Evolutionary conservation across 2,329 filamentous ascomycete genomes (phyloP).

Genomic region (Chaetomium globosum): DNA sequence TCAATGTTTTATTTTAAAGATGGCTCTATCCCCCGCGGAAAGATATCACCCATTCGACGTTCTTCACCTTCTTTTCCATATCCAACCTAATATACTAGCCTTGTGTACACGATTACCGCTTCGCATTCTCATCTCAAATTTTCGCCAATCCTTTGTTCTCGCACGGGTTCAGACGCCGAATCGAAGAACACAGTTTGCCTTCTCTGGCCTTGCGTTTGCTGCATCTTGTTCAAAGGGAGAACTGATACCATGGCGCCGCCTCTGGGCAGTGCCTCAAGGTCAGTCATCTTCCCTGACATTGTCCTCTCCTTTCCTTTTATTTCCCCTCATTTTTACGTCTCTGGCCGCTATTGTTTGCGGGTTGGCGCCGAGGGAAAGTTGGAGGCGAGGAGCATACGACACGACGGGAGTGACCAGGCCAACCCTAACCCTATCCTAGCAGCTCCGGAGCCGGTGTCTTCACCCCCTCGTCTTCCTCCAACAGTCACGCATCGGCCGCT

Average conservation of each 20-base stretch:
- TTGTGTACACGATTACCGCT: neutral
- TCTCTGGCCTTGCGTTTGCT: neutral
- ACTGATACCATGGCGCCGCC: neutral
- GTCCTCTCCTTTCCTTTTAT: neutral
- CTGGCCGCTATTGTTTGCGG: neutral
- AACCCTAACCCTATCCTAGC: constrained; percentile 3
- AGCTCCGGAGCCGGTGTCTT: neutral
- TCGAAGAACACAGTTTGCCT: neutral
- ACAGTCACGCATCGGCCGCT: neutral
- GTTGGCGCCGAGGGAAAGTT: neutral
- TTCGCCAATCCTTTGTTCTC: neutral
- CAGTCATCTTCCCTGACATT: neutral
- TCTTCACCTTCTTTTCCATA: neutral
- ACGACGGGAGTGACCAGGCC: neutral
- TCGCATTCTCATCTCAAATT: neutral
- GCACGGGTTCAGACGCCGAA: neutral
- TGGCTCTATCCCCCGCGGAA: too few species aligned
- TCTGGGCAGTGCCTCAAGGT: neutral
- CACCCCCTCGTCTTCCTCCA: neutral
- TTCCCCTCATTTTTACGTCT: neutral
- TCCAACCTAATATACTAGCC: neutral
- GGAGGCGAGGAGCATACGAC: neutral
- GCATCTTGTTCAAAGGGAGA: neutral
- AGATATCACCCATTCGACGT: neutral
- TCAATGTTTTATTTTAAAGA: neutral